These are phyloP conservation scores for Lithohypha guttulata DNA, from an alignment of 2,329 filamentous ascomycete species.

Conservation along the genomic window DNA sequence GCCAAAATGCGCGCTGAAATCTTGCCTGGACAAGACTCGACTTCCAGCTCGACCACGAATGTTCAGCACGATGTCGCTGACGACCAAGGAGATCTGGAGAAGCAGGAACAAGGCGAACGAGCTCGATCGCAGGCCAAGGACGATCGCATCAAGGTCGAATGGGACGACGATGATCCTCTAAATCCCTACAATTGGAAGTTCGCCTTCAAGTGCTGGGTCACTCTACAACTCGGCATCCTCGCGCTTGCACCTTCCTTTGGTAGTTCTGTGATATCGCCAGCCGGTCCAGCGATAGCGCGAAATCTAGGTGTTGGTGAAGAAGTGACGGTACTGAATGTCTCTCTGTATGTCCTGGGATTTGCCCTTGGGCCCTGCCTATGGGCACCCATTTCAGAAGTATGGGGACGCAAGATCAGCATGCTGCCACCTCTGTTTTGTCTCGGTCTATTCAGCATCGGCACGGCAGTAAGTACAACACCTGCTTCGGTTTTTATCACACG, in stretches of 20 bases:
- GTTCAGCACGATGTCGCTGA: too few relatives aligned
- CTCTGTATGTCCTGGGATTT: slow-evolving; percentile 36
- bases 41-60: too few relatives aligned
- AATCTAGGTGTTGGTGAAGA: slow-evolving; percentile 36
- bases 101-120: too few relatives aligned
- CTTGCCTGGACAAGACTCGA: too few relatives aligned
- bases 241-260: slow-evolving; percentile 41
- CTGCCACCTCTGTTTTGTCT: slow-evolving; percentile 34
- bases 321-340: slow-evolving; percentile 35
- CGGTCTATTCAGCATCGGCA: slow-evolving; percentile 38
- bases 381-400: slow-evolving; percentile 37
- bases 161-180: slow-evolving; percentile 25
- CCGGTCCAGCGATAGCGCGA: slow-evolving; percentile 32
- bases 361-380: slow-evolving; percentile 33
- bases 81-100: too few relatives aligned
- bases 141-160: slow-evolving; percentile 8
- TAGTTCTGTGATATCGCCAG: slow-evolving; percentile 42
- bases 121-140: background rate
- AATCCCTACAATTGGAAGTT: slow-evolving; percentile 41
- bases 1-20: too few relatives aligned
- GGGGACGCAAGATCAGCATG: slow-evolving; percentile 36
- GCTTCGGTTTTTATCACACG: slow-evolving; percentile 31
- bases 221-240: slow-evolving; percentile 40
- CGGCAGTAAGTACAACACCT: slow-evolving; percentile 31
- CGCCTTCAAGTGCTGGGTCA: slow-evolving; percentile 38